Evolutionary conservation across 805 yeast species (phyloP), one percentile per base, ranked within the genome.

Genomic region (Candida boleticola): DNA sequence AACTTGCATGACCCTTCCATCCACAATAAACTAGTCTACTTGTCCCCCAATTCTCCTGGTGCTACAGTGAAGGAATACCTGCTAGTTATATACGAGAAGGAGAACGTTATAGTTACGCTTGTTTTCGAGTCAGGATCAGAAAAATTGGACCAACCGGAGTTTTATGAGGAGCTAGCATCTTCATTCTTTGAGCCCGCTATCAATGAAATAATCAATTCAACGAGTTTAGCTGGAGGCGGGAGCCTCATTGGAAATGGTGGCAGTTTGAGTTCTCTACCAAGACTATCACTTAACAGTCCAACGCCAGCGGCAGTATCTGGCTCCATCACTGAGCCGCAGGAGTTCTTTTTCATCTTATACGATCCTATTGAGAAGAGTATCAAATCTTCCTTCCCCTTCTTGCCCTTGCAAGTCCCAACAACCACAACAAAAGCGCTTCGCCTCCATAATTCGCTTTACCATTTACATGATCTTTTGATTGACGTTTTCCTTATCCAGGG

Each of bases 391-490:
- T 52, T 70, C 9, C 75, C 75, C 2, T 61, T 51, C 41, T 50
- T 68, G 33, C 67, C 66, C 5, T 5, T 18, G 11, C 30, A 34
- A 18, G 29, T 40, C 14, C 47, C 51, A 11, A 40, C 52, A 3
- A 39, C 35, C 14, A 36, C 29, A 3, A 39, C 31, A 39, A 41
- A 5, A 30, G 32, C 20, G 9, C 22, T 26, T 17, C 29, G 30
- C 4, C 18, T 5, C 22, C 40, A 44, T 13, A 56, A 52, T 36
- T 69, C 65, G 3, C 55, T 66, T 49, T 66, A 60, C 34, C 64
- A 64, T 40, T 53, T 70, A 16, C 75, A 70, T 47, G 71, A 68
- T 45, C 68, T 67, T 42, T 50, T 70, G 27, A 49, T 52, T 6
- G 60, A 58, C 29, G 50, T 68, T 23, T 66, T 66, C 40, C 43